Evolutionary conservation across 2,329 filamentous ascomycete species (phyloP), one percentile per base, ranked within the genome.

Genomic region (Geoglossum cookeanum): DNA sequence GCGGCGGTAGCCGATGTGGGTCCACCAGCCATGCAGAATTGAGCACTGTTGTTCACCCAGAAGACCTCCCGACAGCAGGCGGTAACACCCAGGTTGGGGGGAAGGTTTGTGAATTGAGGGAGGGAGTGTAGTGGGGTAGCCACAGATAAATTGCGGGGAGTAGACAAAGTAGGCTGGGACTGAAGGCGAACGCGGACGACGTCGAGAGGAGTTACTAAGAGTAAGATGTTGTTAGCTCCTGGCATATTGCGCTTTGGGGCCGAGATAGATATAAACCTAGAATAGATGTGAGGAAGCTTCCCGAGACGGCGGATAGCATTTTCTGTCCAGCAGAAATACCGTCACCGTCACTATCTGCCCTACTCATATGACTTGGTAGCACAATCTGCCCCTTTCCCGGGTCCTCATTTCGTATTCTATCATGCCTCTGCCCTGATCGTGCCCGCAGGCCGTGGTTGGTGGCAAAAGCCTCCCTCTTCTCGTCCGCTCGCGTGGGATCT

Each of bases 1-100:
- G 74, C 66, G 2, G 72, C 70, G 44, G 71, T 70, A 52, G 75
- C 72, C 44, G 77, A 72, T 32, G 77, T 77, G 9, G 79, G 76
- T 3, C 79, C 79, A 37, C 30, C 49, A n/a, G 85, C 85, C 60
- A 95, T 75, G 67, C 90, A 95, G 61, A 85, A 81, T 59, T 88
- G 84, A 29, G 83, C 79, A 68, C 84, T 86, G 66, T 94, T 90
- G 62, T 88, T 90, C 61, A 91, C 82, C 76, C 94, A 98, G 70
- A 97, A 98, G 39, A 98, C 91, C 69, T 98, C 91, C 60, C 92
- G 83, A 68, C 92, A 98, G 71, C 92, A 98, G 44, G 90, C 83
- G 15, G 90, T 95, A 57, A 97, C 87, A 60, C 92, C 92, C 55
- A 97, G 79, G 65, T 91, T 87, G 33, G 85, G 81, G 57, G 88